phyloP scores from a whole-genome alignment of 2,329 filamentous ascomycete genomes.

The Myriangium duriaei region DNA sequence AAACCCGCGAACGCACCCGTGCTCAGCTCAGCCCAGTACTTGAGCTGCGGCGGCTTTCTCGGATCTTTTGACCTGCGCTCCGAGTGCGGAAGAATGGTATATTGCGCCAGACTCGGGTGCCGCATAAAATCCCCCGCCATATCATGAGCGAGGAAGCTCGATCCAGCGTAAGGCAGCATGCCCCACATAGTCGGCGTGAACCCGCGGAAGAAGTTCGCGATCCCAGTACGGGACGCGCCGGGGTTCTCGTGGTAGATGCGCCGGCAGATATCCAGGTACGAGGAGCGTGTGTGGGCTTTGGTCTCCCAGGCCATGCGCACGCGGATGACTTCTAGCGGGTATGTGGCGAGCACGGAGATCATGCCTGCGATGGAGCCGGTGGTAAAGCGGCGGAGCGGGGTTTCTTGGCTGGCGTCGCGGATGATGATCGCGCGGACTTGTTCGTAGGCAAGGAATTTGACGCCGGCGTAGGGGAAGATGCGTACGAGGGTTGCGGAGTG shows the following conservation, averaged over 20 bases:
- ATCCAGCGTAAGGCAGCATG: constrained; percentile 93
- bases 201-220: constrained; percentile 89
- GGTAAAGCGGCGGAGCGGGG: constrained; percentile 59
- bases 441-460: constrained; percentile 97
- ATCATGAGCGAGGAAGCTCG: constrained; percentile 93
- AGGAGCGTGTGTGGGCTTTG: constrained; percentile 56
- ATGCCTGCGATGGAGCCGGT: constrained; percentile 69
- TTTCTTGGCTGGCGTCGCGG: constrained; percentile 59
- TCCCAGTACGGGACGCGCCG: constrained; percentile 41
- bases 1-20: constrained; percentile 78
- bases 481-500: constrained; percentile 88
- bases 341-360: constrained; percentile 89
- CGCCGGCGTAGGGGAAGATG: constrained; percentile 94
- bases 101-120: constrained; percentile 49
- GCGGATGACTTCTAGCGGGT: constrained; percentile 83
- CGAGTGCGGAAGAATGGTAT: constrained; percentile 57
- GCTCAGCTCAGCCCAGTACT: constrained; percentile 73
- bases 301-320: constrained; percentile 94
- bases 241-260: constrained; percentile 74
- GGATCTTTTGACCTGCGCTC: constrained; percentile 26
- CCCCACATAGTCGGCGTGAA: constrained; percentile 82
- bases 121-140: constrained; percentile 76
- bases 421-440: constrained; percentile 79
- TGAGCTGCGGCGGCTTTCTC: constrained; percentile 55
- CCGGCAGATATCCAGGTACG: constrained; percentile 61